Evolutionary conservation across 2,329 filamentous ascomycete species (phyloP).

Genomic region (Fusarium sp.): DNA sequence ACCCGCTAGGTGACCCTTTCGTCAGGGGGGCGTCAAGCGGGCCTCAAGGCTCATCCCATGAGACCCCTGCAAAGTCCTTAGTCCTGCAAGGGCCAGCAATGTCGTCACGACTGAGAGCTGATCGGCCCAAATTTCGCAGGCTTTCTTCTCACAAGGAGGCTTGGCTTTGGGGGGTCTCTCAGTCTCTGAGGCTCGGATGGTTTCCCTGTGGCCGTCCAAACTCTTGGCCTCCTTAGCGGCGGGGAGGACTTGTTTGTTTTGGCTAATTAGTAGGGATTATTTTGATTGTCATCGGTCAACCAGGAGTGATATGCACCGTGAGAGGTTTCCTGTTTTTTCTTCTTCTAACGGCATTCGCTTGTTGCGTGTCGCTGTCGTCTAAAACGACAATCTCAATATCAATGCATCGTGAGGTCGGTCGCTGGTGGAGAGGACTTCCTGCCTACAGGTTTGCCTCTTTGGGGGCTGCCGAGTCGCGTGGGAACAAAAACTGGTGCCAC

Average conservation of each 20-base stretch:
- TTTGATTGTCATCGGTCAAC: slow-evolving; percentile 14
- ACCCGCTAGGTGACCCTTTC: not conserved
- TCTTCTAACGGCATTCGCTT: slow-evolving; percentile 2
- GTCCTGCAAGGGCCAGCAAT: slow-evolving; percentile 45
- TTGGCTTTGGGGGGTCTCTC: slow-evolving; percentile 19
- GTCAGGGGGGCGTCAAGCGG: slow-evolving; percentile 26
- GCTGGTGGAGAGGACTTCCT: not conserved
- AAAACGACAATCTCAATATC: slow-evolving; percentile 35
- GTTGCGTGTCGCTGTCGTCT: not conserved
- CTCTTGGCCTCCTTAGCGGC: slow-evolving; percentile 38
- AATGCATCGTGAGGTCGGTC: slow-evolving; percentile 35
- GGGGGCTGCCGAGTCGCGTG: slow-evolving; percentile 38
- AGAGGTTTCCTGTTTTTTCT: not conserved
- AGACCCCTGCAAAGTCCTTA: slow-evolving; percentile 20
- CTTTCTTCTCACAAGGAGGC: slow-evolving; percentile 45
- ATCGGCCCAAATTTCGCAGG: slow-evolving; percentile 32
- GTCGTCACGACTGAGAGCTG: slow-evolving; percentile 52
- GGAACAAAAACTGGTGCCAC: slow-evolving; percentile 28
- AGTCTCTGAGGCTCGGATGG: slow-evolving; percentile 37
- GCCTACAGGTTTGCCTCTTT: slow-evolving; percentile 26
- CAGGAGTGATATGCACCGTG: not conserved
- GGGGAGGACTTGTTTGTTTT: slow-evolving; percentile 35
- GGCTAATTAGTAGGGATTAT: slow-evolving; percentile 33
- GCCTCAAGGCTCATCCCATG: slow-evolving; percentile 41
- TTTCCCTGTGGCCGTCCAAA: slow-evolving; percentile 40